These are phyloP conservation scores for Phylloporus sp. DNA, from an alignment of 768 basidiomycete species.

Conservation along the genomic window DNA sequence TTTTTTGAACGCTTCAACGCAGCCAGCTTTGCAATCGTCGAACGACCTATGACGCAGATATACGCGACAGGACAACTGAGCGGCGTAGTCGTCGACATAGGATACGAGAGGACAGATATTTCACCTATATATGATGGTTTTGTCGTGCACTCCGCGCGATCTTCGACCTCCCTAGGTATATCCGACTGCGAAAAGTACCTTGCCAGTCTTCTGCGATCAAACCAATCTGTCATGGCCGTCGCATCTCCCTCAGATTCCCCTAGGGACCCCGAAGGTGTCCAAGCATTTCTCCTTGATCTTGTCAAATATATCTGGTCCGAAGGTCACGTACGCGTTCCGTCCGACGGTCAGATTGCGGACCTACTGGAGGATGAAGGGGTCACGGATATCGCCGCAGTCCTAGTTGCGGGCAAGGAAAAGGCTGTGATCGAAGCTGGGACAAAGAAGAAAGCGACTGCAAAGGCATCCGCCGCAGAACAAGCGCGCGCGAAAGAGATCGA, in stretches of 20 bases:
- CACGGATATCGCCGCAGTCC: slow-evolving; percentile 84
- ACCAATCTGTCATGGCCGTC: slow-evolving; percentile 56
- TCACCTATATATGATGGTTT: slow-evolving; percentile 73
- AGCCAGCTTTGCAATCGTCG: slow-evolving; percentile 73
- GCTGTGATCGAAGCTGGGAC: slow-evolving; percentile 82
- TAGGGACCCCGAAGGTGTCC: slow-evolving; percentile 42
- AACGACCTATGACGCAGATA: slow-evolving; percentile 79
- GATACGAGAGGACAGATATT: slow-evolving; percentile 69
- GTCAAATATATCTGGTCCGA: slow-evolving; percentile 58
- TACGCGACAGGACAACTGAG: slow-evolving; percentile 69
- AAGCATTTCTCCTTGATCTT: slow-evolving; percentile 55
- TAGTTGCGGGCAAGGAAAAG: slow-evolving; percentile 88
- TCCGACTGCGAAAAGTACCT: slow-evolving; percentile 72
- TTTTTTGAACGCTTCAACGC: slow-evolving; percentile 94
- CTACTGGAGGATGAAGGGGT: slow-evolving; percentile 74
- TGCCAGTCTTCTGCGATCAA: slow-evolving; percentile 64
- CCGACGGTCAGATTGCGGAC: slow-evolving; percentile 63
- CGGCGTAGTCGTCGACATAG: slow-evolving; percentile 81
- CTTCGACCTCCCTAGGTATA: slow-evolving; percentile 60
- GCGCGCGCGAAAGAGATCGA: slow-evolving; percentile 79
- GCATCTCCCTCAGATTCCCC: slow-evolving; percentile 51
- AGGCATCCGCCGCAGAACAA: slow-evolving; percentile 72
- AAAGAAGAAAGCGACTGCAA: slow-evolving; percentile 69
- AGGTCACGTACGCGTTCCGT: slow-evolving; percentile 66
- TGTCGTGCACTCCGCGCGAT: slow-evolving; percentile 48